Conservation (phyloP, 805 yeast species). For the Starmerella vaccinii region DNA sequence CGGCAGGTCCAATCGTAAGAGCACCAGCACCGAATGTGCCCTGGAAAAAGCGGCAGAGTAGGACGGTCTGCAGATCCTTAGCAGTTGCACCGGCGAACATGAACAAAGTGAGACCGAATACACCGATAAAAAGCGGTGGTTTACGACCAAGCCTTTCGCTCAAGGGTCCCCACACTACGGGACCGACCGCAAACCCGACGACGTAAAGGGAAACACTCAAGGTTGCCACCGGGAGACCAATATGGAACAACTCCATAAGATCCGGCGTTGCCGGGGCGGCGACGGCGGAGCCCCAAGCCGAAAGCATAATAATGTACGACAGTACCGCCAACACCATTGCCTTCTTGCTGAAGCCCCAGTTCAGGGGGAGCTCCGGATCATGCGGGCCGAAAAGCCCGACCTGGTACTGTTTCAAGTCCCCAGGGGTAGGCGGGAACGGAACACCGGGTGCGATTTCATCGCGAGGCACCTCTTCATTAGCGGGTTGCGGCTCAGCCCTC, state of each 20-base stretch:
- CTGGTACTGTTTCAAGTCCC: slow-evolving; percentile 35
- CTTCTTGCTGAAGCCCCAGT: slow-evolving; percentile 52
- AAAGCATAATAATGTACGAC: slow-evolving; percentile 42
- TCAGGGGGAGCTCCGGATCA: slow-evolving; percentile 73
- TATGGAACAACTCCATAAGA: slow-evolving; percentile 43
- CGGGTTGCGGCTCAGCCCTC: no score
- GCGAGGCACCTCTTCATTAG: background rate
- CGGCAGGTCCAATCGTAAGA: slow-evolving; percentile 75
- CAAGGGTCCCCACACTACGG: slow-evolving; percentile 79
- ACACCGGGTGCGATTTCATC: background rate
- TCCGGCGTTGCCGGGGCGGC: slow-evolving; percentile 52
- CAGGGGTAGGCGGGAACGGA: slow-evolving; percentile 12
- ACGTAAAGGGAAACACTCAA: slow-evolving; percentile 73
- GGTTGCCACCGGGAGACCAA: slow-evolving; percentile 59
- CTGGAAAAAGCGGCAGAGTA: slow-evolving; percentile 64
- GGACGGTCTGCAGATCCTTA: slow-evolving; percentile 61
- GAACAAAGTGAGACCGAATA: slow-evolving; percentile 49
- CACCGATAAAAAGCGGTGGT: slow-evolving; percentile 46
- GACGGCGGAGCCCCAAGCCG: slow-evolving; percentile 76
- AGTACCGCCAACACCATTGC: slow-evolving; percentile 37
- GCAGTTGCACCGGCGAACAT: slow-evolving; percentile 70
- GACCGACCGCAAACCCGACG: slow-evolving; percentile 90
- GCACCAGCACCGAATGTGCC: slow-evolving; percentile 81
- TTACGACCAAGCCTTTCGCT: slow-evolving; percentile 72
- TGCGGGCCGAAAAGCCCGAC: slow-evolving; percentile 69